phyloP scores from a whole-genome alignment of 495 filamentous ascomycete species.

The Xylaria flabelliformis region DNA sequence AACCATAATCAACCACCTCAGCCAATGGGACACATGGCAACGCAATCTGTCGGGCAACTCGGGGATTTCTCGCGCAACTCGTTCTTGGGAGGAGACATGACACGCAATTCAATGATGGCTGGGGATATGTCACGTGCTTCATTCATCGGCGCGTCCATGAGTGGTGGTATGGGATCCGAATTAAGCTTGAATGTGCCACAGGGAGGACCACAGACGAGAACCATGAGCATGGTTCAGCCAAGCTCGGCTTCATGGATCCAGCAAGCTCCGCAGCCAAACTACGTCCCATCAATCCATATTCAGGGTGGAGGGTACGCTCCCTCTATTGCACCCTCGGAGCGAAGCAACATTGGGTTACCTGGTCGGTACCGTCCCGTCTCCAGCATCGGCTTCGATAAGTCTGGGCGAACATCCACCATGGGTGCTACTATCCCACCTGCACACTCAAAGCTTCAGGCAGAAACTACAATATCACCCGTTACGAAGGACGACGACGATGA shows the following conservation, averaged over 20 bases:
- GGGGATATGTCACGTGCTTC: slow-evolving; percentile 21
- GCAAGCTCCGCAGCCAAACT: slow-evolving; percentile 47
- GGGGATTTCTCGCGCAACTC: slow-evolving; percentile 52
- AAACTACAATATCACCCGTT: slow-evolving; percentile 36
- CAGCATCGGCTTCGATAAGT: slow-evolving; percentile 42
- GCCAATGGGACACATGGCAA: slow-evolving; percentile 44
- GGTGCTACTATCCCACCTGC: slow-evolving; percentile 51
- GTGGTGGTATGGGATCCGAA: slow-evolving; percentile 34
- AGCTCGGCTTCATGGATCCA: slow-evolving; percentile 61
- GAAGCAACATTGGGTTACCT: slow-evolving; percentile 88
- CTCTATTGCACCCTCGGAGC: slow-evolving; percentile 89
- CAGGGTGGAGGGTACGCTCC: slow-evolving; percentile 58
- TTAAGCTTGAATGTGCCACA: slow-evolving; percentile 45
- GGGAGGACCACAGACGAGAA: slow-evolving; percentile 54
- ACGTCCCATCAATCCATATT: slow-evolving; percentile 54
- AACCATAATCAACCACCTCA: slow-evolving; percentile 38
- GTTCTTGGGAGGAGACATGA: slow-evolving; percentile 47
- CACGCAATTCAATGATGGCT: slow-evolving; percentile 46
- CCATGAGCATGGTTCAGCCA: slow-evolving; percentile 84
- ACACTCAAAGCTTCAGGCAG: slow-evolving; percentile 38
- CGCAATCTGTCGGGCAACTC: slow-evolving; percentile 43
- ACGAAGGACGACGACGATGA: slow-evolving; percentile 66
- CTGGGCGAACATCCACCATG: slow-evolving; percentile 57
- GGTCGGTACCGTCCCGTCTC: slow-evolving; percentile 94
- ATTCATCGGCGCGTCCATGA: slow-evolving; percentile 34